A percentile compares a stretch with the other conserved stretches of the same genome.
Conservation (phyloP, 768 basidiomycete genomes). For the Russula emetica region DNA sequence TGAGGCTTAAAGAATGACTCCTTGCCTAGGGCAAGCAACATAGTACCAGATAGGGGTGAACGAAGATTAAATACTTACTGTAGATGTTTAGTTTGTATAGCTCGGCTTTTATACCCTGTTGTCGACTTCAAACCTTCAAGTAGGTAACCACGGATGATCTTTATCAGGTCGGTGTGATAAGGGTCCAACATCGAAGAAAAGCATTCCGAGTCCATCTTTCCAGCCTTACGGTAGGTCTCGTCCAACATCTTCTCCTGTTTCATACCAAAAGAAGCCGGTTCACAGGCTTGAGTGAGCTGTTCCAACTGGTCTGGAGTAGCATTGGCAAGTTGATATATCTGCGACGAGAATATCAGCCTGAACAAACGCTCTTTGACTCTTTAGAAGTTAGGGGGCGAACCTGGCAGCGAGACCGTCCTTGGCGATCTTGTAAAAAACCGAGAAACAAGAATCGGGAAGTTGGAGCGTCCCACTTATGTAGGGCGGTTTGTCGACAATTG, state of each 20-base stretch:
- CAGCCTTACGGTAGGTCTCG: not conserved
- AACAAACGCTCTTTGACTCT: no score
- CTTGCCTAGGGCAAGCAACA: not conserved
- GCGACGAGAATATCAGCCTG: no score
- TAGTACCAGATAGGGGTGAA: not conserved
- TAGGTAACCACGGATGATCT: not conserved
- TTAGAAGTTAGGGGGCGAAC: not conserved
- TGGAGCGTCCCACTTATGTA: not conserved
- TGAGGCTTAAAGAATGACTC: conserved; percentile 7
- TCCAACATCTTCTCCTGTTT: not conserved
- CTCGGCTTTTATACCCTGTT: not conserved
- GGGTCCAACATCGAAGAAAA: not conserved
- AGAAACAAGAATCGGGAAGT: not conserved
- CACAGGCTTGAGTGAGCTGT: conserved; percentile 1
- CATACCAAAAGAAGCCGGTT: not conserved
- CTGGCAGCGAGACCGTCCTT: not conserved
- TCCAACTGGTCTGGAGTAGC: not conserved
- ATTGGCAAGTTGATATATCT: no score
- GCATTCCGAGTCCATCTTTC: not conserved
- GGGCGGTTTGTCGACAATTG: not conserved
- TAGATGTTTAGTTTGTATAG: not conserved
- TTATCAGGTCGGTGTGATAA: not conserved
- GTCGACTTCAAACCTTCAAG: not conserved
- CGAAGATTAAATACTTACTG: not conserved
- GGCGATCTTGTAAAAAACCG: not conserved